Percentiles rank a stretch among this genome's conserved stretches.
These are phyloP conservation scores for Dryas octopetala DNA, from an alignment of 306 rosid species.

Conservation along the genomic window DNA sequence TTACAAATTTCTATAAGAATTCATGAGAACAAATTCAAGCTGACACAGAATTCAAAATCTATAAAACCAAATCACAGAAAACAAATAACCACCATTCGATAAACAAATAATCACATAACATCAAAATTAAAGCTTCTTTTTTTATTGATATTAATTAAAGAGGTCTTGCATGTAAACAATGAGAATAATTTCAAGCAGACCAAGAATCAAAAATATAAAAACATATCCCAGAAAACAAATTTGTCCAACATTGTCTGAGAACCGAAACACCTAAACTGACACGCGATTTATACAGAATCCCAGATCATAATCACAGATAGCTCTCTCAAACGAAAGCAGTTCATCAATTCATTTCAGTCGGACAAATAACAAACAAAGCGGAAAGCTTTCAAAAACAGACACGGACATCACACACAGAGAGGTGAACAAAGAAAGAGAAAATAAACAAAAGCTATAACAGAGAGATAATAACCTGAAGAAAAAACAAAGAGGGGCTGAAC, in stretches of 20 bases:
- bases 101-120: no score
- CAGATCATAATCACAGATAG: no score
- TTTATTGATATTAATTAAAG: no score
- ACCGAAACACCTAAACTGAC: not conserved
- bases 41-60: constrained; percentile 10
- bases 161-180: no score
- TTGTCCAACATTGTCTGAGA: not conserved
- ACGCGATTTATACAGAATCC: not conserved
- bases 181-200: not conserved
- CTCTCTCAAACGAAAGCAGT: no score
- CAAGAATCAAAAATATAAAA: constrained; percentile 6
- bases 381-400: no score
- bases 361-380: not conserved
- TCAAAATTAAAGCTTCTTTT: no score
- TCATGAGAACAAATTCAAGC: not conserved
- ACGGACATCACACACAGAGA: no score
- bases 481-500: no score
- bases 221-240: not conserved
- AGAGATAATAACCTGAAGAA: no score
- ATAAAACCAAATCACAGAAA: not conserved
- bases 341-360: not conserved
- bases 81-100: not conserved
- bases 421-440: not conserved
- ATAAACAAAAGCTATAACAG: no score
- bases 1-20: not conserved